Percentiles rank a stretch among this genome's conserved stretches.
phyloP scores from a whole-genome alignment of 2,329 filamentous ascomycete genomes.

The Penicillium vulpinum region DNA sequence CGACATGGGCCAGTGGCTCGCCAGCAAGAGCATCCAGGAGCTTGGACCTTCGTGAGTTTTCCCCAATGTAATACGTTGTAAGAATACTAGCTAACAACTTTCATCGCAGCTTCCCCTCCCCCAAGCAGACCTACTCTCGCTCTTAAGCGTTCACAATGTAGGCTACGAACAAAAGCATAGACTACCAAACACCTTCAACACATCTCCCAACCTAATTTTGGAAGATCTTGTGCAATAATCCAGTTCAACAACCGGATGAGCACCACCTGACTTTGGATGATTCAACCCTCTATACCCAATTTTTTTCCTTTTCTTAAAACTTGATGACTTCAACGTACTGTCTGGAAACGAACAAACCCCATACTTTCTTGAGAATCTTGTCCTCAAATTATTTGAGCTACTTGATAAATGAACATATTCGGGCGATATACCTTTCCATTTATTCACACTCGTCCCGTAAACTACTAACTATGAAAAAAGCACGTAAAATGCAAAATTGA shows the following conservation, averaged over 20 bases:
- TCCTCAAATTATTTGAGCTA: background rate
- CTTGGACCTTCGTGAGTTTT: conserved; percentile 86
- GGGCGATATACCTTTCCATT: background rate
- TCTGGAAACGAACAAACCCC: conserved; percentile 11
- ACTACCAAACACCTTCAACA: conserved; percentile 25
- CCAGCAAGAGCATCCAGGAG: conserved; percentile 89
- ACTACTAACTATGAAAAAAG: conserved; percentile 21
- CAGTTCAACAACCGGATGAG: conserved; percentile 16
- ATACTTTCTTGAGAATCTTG: conserved; percentile 1
- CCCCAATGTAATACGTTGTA: background rate
- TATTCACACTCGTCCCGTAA: background rate
- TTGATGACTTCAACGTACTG: conserved; percentile 32
- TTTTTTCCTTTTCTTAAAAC: conserved; percentile 23
- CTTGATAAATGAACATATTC: conserved; percentile 18
- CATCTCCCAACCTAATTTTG: conserved; percentile 15
- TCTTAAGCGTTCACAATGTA: conserved; percentile 21
- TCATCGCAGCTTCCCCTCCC: conserved; percentile 68
- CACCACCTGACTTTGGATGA: conserved; percentile 32
- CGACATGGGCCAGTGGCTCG: conserved; percentile 96
- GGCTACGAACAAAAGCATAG: conserved; percentile 17
- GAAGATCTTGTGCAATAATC: conserved; percentile 18
- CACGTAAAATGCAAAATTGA: conserved; percentile 6
- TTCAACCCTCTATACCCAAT: conserved; percentile 47
- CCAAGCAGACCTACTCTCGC: conserved; percentile 71
- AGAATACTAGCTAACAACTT: conserved; percentile 18